Base-by-base conservation (phyloP, 2,329 filamentous ascomycete species). In the Venturiaceae sp. region DNA sequence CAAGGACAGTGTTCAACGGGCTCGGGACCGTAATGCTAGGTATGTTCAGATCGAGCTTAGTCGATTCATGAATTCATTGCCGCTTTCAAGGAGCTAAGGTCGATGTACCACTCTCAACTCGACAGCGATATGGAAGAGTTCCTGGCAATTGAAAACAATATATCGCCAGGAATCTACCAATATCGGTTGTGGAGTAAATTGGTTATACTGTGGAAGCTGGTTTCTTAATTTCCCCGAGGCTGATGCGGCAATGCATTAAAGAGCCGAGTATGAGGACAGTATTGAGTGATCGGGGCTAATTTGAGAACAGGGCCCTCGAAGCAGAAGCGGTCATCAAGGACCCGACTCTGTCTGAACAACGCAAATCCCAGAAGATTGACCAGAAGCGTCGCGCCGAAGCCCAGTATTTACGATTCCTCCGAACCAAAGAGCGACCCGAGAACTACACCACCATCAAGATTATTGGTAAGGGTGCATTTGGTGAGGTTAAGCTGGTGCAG, bases 391-490 rank as follows among this genome's bases (percentile, higher is more conserved):
- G 88, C 67, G 90, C 92, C 67, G 92, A 97, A 73, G 90, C 89
- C 55, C 89, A 91, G 67, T 97, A 96, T 73, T 79, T 99, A 63
- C 90, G 92, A 39, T 96, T 97, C 78, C 78, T 97, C 67, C 86
- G 92, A 59, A 96, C 92, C 59, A 92, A 90, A 73, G 92, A 97
- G 71, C 87, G 87, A 73, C 91, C 92, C 11, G 86, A 92, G 65
- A 97, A 97, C 77, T 99, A 97, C 80, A 84, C 85, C 63, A 97
- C 92, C 1, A 82, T 97, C 74, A 97, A 97, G 80, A 92, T 97
- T 66, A 99, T 99, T 66, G 94, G 94, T 69, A 99, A 99, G 80
- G 94, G 94, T 74, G 94, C 94, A 14, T 99, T 99, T 69, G 94
- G 94, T 71, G 94, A 99, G 74, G 94, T 99, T 67, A 95, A 96